These are phyloP conservation scores for Ceratorhiza oryzae-sativae DNA, from an alignment of 1,284 basidiomycete species.

Conservation along the genomic window DNA sequence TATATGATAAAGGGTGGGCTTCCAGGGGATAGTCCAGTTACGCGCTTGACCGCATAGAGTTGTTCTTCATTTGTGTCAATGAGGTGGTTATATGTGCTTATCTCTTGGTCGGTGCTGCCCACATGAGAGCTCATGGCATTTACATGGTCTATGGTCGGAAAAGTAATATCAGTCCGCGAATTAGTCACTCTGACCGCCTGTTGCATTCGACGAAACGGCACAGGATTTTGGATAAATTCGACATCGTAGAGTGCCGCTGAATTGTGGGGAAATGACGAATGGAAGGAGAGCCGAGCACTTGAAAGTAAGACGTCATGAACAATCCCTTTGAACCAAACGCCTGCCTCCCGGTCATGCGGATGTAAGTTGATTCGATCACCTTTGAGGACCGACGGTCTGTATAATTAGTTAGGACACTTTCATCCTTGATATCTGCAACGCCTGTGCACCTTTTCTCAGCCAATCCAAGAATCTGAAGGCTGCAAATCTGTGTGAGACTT, in stretches of 20 bases:
- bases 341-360: constrained; percentile 46
- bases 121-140: neutral
- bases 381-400: constrained; percentile 55
- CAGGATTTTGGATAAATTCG: constrained; percentile 63
- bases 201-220: constrained; percentile 62
- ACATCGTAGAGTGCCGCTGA: constrained; percentile 55
- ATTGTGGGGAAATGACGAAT: constrained; percentile 54
- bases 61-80: constrained; percentile 61
- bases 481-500: constrained; percentile 55
- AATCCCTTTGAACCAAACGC: constrained; percentile 62
- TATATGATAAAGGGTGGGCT: constrained; percentile 66
- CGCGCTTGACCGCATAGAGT: constrained; percentile 60
- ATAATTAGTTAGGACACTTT: neutral
- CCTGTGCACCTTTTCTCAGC: constrained; percentile 63
- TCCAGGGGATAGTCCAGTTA: constrained; percentile 55
- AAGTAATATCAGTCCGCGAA: constrained; percentile 54
- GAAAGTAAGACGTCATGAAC: constrained; percentile 61
- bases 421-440: no score
- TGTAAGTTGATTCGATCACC: constrained; percentile 64
- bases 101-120: constrained; percentile 38
- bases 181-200: constrained; percentile 60
- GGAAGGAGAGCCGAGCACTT: constrained; percentile 64
- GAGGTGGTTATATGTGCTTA: constrained; percentile 53
- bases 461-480: constrained; percentile 64
- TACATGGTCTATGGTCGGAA: constrained; percentile 53